Evolutionary conservation across 306 rosid species (phyloP).

Genomic region (Psophocarpus tetragonolobus): DNA sequence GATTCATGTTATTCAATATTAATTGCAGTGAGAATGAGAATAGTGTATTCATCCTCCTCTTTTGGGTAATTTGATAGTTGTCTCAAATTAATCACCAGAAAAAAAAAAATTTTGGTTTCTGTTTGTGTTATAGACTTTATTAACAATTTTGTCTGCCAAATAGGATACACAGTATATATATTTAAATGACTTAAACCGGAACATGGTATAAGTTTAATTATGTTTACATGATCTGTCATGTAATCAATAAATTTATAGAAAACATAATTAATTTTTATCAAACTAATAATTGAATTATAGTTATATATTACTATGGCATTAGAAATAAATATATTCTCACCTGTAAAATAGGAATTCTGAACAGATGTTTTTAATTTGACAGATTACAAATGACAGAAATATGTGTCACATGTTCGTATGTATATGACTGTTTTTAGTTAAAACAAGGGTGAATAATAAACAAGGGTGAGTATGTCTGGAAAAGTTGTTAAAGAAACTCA

Average conservation of each 20-base stretch:
- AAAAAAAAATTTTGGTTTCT: too few species aligned
- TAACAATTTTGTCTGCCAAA: too few species aligned
- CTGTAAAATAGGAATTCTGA: background rate
- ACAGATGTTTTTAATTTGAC: background rate
- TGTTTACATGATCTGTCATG: too few species aligned
- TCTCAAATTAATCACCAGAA: constrained; percentile 59
- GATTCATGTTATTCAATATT: constrained; percentile 16
- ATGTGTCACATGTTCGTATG: background rate
- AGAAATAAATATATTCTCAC: too few species aligned
- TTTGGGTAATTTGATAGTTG: constrained; percentile 82
- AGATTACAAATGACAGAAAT: background rate
- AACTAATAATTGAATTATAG: too few species aligned
- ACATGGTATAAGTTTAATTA: too few species aligned
- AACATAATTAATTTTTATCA: too few species aligned
- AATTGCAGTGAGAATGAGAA: constrained; percentile 76
- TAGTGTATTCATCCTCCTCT: constrained; percentile 77
- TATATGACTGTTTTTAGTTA: background rate
- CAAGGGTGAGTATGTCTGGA: background rate
- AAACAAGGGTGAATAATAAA: background rate
- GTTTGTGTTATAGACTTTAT: too few species aligned
- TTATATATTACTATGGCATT: too few species aligned
- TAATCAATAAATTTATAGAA: too few species aligned
- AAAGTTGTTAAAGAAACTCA: background rate
- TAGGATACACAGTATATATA: too few species aligned
- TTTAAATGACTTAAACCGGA: too few species aligned